Evolutionary conservation across 441 rosid genomes (phyloP), one percentile per base, ranked within the genome.

Genomic region (Euphorbia schlechtendalii): DNA sequence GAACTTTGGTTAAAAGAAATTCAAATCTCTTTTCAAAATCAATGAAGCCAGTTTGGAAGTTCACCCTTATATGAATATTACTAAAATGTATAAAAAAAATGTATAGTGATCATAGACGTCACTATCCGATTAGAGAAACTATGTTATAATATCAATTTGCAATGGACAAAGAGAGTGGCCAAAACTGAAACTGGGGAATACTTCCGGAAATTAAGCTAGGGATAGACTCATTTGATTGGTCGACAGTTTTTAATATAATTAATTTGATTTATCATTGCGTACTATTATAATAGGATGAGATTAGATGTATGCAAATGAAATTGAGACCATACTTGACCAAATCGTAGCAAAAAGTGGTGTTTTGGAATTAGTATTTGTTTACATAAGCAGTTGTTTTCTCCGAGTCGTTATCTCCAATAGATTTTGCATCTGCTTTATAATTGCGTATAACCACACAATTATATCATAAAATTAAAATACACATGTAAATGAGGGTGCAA

Each of bases 301-400:
- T 21, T 0, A 7, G 1, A 5, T 51, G 8, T 20, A 14, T 3
- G 40, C 28, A 18, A 38, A 38, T 15, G 49, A 25, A 61, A 24
- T 46, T 28, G 11, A 61, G 55, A 22, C 34, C 40, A 34, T 17
- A 9, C 11, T 40, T 41, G 65, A 61, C 54, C 40, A 48, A 49
- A 30, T 2, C 30, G 11, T 20, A 45, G 17, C 11, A 22, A 64
- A 64, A 64, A 64, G 68, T 54, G 51, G 36, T 64, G 5, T 8
- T 64, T 64, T 64, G 68, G 68, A 53, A 1, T 9, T 53, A 36
- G 17, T 64, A 58, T 40, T 64, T 54, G 59, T 53, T 64, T 38
- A 8, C 34, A 1, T 12, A 12, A 45, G 40, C 5, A 6, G 1
- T 22, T 1, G 27, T 32, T 30, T 30, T 4, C 0, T 21, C 20